These are phyloP conservation scores for Streptanthus diversifolius DNA, from an alignment of 345 rosid species.

Conservation along the genomic window DNA sequence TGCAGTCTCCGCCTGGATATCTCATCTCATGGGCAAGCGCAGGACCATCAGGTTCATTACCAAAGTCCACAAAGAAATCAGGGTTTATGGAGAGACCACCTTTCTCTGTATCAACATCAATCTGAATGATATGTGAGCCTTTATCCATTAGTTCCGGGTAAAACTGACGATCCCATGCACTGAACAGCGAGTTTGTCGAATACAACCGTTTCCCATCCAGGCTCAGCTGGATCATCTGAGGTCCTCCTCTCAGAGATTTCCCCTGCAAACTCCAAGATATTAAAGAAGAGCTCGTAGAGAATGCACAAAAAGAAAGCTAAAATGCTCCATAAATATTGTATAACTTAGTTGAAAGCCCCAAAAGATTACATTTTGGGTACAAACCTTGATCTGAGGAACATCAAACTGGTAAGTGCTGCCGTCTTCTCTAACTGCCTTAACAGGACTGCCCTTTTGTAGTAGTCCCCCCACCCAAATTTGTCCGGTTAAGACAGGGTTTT, in stretches of 20 bases:
- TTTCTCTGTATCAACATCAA: slow-evolving; percentile 64
- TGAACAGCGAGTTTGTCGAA: slow-evolving; percentile 78
- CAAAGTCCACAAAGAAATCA: slow-evolving; percentile 74
- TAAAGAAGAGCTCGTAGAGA: background rate
- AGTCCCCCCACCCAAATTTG: slow-evolving; percentile 77
- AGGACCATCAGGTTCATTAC: slow-evolving; percentile 77
- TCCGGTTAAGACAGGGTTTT: slow-evolving; percentile 63
- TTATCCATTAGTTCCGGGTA: slow-evolving; percentile 66
- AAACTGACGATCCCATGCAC: slow-evolving; percentile 79
- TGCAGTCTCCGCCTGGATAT: slow-evolving; percentile 90
- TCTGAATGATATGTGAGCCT: slow-evolving; percentile 84
- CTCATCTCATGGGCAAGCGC: slow-evolving; percentile 89
- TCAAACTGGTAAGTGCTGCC: slow-evolving; percentile 59
- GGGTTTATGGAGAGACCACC: slow-evolving; percentile 76
- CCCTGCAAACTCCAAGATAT: slow-evolving; percentile 41
- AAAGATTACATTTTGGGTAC: background rate
- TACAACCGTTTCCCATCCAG: slow-evolving; percentile 86
- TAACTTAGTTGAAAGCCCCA: too few relatives aligned
- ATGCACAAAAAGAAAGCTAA: background rate
- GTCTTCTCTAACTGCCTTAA: slow-evolving; percentile 54
- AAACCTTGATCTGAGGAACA: slow-evolving; percentile 67
- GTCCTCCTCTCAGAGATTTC: slow-evolving; percentile 65
- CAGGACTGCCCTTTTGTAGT: slow-evolving; percentile 59
- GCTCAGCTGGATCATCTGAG: slow-evolving; percentile 84
- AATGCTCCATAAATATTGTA: too few relatives aligned